phyloP scores from a whole-genome alignment of 148 eudicot genomes.

The Camellia japonica region DNA sequence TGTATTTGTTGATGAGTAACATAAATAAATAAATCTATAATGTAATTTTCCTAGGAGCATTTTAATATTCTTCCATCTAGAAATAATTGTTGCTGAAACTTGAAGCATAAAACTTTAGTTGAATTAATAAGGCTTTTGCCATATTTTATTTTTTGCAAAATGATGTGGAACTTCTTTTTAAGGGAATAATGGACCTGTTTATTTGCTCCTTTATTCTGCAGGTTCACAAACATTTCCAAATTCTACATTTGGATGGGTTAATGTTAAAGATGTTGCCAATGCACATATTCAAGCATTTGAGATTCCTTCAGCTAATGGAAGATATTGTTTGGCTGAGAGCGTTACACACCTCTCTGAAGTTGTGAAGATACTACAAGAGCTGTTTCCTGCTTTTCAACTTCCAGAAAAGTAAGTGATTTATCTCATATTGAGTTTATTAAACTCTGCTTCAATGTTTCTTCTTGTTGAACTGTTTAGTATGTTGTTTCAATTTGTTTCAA shows the following conservation, averaged over 20 bases:
- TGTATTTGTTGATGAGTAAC: too few relatives aligned
- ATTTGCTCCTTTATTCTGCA: neutral
- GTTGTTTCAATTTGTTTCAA: neutral
- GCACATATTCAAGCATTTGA: conserved; percentile 38
- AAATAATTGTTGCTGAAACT: too few relatives aligned
- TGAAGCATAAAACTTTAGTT: neutral
- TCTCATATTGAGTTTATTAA: neutral
- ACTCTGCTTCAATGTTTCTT: neutral
- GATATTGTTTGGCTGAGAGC: conserved; percentile 41
- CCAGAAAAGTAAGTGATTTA: conserved; percentile 53
- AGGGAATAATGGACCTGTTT: neutral
- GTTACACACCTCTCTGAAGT: conserved; percentile 44
- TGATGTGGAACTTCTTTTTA: neutral
- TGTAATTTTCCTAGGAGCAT: too few relatives aligned
- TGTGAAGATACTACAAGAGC: conserved; percentile 45
- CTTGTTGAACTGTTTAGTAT: too few relatives aligned
- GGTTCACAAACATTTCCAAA: conserved; percentile 17
- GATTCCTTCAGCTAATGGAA: conserved; percentile 34
- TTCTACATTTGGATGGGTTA: conserved; percentile 22
- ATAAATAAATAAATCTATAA: too few relatives aligned
- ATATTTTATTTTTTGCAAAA: neutral
- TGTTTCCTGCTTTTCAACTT: conserved; percentile 57
- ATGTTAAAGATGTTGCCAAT: conserved; percentile 35
- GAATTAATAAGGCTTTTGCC: neutral
- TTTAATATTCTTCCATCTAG: too few relatives aligned